phyloP scores from a whole-genome alignment of 495 filamentous ascomycete genomes.

The Talaromyces proteolyticus region DNA sequence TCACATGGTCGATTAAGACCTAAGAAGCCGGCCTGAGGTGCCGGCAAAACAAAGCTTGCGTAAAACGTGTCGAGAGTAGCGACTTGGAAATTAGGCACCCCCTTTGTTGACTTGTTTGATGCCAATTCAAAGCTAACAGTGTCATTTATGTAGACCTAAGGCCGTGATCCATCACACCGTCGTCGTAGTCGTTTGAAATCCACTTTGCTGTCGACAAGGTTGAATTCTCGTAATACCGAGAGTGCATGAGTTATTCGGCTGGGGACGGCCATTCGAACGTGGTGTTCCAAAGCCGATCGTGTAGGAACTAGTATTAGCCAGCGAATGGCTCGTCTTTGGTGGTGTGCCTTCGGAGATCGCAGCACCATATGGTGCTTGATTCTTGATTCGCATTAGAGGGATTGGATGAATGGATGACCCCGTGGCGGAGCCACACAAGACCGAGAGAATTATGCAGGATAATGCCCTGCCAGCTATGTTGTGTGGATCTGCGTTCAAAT shows the following conservation, averaged over 20 bases:
- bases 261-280: not conserved
- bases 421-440: not conserved
- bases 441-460: not conserved
- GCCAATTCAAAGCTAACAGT: not conserved
- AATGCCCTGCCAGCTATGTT: not conserved
- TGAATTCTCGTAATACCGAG: not conserved
- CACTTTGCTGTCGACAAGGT: not conserved
- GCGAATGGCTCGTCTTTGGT: not conserved
- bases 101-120: not conserved
- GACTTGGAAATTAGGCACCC: not conserved
- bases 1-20: not conserved
- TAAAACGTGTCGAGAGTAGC: not conserved
- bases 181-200: not conserved
- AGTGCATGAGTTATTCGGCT: not conserved
- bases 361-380: not conserved
- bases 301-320: not conserved
- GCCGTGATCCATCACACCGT: not conserved
- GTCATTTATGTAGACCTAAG: not conserved
- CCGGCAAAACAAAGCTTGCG: not conserved
- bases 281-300: not conserved
- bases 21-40: not conserved
- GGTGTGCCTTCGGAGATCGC: not conserved
- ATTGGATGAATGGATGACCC: not conserved
- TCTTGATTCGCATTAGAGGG: not conserved
- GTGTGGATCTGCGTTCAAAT: not conserved